A percentile compares a stretch with the other conserved stretches of the same genome.
phyloP scores from a whole-genome alignment of 306 rosid species.

The peach (Prunus persica) region DNA sequence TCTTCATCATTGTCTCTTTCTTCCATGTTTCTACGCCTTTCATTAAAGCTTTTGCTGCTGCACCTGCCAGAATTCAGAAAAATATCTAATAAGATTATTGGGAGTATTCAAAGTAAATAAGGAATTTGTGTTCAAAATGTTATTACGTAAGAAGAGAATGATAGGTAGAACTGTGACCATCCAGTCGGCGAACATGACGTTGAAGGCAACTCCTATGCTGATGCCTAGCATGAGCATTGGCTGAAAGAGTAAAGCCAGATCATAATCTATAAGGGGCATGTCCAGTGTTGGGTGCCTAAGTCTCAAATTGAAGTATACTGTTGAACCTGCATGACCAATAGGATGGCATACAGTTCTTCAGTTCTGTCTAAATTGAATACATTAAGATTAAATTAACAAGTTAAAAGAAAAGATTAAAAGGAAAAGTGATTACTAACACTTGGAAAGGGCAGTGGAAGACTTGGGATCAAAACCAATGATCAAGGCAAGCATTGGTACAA shows the following conservation, averaged over 20 bases:
- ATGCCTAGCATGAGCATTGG: conserved; percentile 82
- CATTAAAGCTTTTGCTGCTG: conserved; percentile 63
- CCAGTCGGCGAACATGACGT: conserved; percentile 84
- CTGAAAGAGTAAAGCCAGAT: conserved; percentile 67
- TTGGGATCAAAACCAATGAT: conserved; percentile 84
- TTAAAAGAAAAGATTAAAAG: not conserved
- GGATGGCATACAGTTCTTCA: not conserved
- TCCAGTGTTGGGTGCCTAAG: conserved; percentile 76
- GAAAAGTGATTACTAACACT: conserved; percentile 48
- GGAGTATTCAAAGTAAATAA: not conserved
- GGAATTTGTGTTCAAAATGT: not conserved
- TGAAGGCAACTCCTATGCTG: conserved; percentile 78
- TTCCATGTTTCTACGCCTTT: conserved; percentile 77
- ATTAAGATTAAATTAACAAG: not conserved
- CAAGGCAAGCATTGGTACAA: conserved; percentile 79
- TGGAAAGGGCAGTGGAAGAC: conserved; percentile 81
- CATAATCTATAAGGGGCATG: conserved; percentile 66
- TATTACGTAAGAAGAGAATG: conserved; percentile 60
- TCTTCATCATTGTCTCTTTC: conserved; percentile 56
- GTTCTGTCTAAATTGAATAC: not conserved
- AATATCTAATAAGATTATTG: not conserved
- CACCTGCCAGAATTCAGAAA: conserved; percentile 37
- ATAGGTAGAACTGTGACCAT: conserved; percentile 77
- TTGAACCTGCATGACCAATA: conserved; percentile 42
- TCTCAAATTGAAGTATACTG: conserved; percentile 64